Evolutionary conservation across 306 rosid genomes (phyloP).

Genomic region (Datisca glomerata): DNA sequence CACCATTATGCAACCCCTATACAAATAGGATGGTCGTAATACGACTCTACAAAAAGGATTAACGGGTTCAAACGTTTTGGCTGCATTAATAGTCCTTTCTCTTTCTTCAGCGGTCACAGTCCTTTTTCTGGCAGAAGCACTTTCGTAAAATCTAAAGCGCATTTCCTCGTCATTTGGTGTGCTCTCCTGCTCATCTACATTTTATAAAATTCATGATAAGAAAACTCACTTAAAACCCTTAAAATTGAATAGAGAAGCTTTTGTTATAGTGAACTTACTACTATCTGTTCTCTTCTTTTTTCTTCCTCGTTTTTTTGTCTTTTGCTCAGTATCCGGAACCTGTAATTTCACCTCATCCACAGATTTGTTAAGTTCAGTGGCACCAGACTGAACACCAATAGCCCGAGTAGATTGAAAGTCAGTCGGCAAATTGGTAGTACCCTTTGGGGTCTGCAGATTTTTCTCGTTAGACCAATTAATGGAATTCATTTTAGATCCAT

Average conservation of each 20-base stretch:
- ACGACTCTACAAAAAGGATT: conserved; percentile 95
- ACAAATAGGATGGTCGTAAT: conserved; percentile 83
- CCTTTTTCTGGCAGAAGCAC: conserved; percentile 92
- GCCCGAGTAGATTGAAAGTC: conserved; percentile 35
- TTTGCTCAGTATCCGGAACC: conserved; percentile 23
- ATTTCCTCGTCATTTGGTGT: conserved; percentile 56
- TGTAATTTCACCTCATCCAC: conserved; percentile 41
- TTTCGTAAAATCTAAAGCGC: conserved; percentile 74
- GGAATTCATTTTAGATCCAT: conserved; percentile 17
- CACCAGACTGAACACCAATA: conserved; percentile 56
- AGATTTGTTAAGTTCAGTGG: conserved; percentile 44
- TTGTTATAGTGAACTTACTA: conserved; percentile 24
- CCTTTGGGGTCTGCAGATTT: conserved; percentile 30
- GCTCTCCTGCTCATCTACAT: conserved; percentile 46
- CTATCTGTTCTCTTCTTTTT: conserved; percentile 65
- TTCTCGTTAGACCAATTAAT: conserved; percentile 49
- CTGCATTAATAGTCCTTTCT: conserved; percentile 55
- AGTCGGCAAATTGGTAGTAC: conserved; percentile 21
- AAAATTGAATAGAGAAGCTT: conserved; percentile 1
- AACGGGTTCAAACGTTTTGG: conserved; percentile 68
- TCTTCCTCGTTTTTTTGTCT: conserved; percentile 25
- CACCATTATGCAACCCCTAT: conserved; percentile 96
- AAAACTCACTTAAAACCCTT: conserved; percentile 8
- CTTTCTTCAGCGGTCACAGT: conserved; percentile 83
- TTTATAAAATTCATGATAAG: conserved; percentile 10